Percentiles rank a stretch among this genome's conserved stretches.
phyloP scores from a whole-genome alignment of 352 stramenopile genomes.

The Phytopythium cucurbitacearum region DNA sequence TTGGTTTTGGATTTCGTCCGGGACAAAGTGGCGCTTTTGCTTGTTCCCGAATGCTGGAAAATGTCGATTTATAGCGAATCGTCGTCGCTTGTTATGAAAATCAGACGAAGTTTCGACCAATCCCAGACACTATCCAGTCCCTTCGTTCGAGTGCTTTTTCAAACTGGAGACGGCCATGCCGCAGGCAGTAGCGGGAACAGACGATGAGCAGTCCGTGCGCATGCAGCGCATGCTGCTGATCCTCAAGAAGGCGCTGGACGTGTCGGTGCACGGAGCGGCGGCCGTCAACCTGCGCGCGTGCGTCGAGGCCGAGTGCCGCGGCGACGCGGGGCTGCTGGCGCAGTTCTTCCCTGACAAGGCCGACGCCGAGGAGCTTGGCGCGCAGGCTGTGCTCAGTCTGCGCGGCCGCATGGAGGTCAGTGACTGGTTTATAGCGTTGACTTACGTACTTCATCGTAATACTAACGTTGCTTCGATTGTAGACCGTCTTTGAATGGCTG shows the following conservation, averaged over 20 bases:
- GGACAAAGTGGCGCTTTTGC: too few species aligned
- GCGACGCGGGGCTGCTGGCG: conserved; percentile 42
- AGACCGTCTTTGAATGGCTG: conserved; percentile 45
- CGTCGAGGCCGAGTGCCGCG: conserved; percentile 46
- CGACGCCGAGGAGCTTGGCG: conserved; percentile 39
- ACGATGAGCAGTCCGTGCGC: conserved; percentile 20
- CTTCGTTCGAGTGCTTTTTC: conserved; percentile 7
- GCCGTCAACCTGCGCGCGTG: conserved; percentile 39
- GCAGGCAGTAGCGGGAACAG: conserved; percentile 8
- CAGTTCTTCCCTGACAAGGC: conserved; percentile 42
- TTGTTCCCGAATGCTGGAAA: too few species aligned
- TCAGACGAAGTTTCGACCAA: too few species aligned
- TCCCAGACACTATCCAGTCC: background rate
- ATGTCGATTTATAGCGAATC: too few species aligned
- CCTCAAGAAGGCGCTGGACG: conserved; percentile 61
- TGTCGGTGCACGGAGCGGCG: conserved; percentile 46
- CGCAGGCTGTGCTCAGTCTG: conserved; percentile 46
- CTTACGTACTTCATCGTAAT: too few species aligned
- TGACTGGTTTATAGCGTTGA: too few species aligned
- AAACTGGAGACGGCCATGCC: conserved; percentile 11
- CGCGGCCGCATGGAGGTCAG: conserved; percentile 43
- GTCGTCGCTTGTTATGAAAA: too few species aligned
- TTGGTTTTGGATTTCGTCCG: too few species aligned
- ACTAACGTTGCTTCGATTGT: background rate
- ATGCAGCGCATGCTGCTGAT: conserved; percentile 60